These are phyloP conservation scores for Colletotrichum tofieldiae DNA, from an alignment of 2,329 filamentous ascomycete genomes.

Conservation along the genomic window DNA sequence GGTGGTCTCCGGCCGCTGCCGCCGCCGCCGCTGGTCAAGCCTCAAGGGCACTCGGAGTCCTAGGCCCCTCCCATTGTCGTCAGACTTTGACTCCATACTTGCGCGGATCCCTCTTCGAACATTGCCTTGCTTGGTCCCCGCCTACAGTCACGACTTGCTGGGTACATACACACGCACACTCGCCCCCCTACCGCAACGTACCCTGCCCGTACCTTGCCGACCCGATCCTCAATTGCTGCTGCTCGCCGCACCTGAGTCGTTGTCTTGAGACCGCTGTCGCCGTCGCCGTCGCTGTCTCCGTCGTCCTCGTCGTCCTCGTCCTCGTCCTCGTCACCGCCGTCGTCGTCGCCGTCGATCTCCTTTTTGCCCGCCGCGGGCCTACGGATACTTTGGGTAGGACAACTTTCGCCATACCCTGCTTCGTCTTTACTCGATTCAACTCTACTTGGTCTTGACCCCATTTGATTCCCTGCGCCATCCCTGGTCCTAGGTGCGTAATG, in stretches of 20 bases:
- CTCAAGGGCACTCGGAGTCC: slow-evolving; percentile 5
- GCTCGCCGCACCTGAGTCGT: slow-evolving; percentile 27
- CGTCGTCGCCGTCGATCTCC: slow-evolving; percentile 7
- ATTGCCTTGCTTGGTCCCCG: slow-evolving; percentile 6
- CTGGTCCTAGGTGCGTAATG: slow-evolving; percentile 33
- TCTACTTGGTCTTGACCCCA: slow-evolving; percentile 27
- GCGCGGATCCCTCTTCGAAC: slow-evolving; percentile 12
- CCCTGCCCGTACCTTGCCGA: slow-evolving; percentile 9
- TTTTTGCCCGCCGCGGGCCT: slow-evolving; percentile 1
- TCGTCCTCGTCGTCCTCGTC: background rate
- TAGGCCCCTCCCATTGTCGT: slow-evolving; percentile 4
- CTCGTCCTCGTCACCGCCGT: background rate
- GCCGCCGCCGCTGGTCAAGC: slow-evolving; percentile 7
- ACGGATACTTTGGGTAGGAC: slow-evolving; percentile 4
- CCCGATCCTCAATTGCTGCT: slow-evolving; percentile 9
- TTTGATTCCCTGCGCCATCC: slow-evolving; percentile 27
- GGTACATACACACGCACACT: slow-evolving; percentile 9
- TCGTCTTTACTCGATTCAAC: slow-evolving; percentile 13
- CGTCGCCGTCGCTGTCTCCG: slow-evolving; percentile 15
- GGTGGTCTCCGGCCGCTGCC: slow-evolving; percentile 37
- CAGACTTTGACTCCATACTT: slow-evolving; percentile 22
- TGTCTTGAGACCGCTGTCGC: slow-evolving; percentile 6
- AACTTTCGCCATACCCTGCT: slow-evolving; percentile 7
- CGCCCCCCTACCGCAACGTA: slow-evolving; percentile 11
- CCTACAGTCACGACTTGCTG: slow-evolving; percentile 5